Evolutionary conservation across 805 yeast species (phyloP).

Genomic region (Zygotorulaspora sp.): DNA sequence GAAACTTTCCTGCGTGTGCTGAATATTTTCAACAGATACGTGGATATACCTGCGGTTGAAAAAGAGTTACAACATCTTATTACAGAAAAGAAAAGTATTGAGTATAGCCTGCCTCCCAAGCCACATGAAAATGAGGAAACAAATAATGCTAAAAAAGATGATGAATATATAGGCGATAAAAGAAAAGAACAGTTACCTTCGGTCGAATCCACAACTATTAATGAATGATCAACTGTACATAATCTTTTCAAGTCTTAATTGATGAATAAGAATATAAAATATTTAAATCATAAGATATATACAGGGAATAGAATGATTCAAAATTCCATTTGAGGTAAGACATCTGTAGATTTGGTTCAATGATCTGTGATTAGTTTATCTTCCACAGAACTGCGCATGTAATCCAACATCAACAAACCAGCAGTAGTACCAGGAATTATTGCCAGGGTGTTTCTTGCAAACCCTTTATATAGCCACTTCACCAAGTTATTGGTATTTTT

Average conservation of each 20-base stretch:
- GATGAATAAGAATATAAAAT: background rate
- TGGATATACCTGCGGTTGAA: constrained; percentile 39
- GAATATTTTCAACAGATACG: constrained; percentile 38
- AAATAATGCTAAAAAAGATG: background rate
- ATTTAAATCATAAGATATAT: background rate
- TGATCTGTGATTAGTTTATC: constrained; percentile 9
- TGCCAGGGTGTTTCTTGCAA: constrained; percentile 61
- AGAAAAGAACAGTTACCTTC: background rate
- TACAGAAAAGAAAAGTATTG: constrained; percentile 35
- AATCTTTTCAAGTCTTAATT: background rate
- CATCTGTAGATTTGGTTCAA: too few relatives aligned
- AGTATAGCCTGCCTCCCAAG: constrained; percentile 6
- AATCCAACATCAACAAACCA: constrained; percentile 80
- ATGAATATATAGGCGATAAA: background rate
- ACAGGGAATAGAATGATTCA: too few relatives aligned
- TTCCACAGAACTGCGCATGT: constrained; percentile 50
- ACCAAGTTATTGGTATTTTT: constrained; percentile 46
- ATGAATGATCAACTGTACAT: background rate
- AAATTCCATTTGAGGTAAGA: too few relatives aligned
- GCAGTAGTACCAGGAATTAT: constrained; percentile 86
- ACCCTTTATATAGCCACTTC: constrained; percentile 75
- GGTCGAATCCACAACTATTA: background rate
- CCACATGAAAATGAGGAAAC: too few relatives aligned
- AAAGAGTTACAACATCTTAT: constrained; percentile 38
- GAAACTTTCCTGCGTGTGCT: constrained; percentile 38